Percentiles rank a stretch among this genome's conserved stretches.
Evolutionary conservation across 768 basidiomycete genomes (phyloP).

Genomic region (Terana coerulea): DNA sequence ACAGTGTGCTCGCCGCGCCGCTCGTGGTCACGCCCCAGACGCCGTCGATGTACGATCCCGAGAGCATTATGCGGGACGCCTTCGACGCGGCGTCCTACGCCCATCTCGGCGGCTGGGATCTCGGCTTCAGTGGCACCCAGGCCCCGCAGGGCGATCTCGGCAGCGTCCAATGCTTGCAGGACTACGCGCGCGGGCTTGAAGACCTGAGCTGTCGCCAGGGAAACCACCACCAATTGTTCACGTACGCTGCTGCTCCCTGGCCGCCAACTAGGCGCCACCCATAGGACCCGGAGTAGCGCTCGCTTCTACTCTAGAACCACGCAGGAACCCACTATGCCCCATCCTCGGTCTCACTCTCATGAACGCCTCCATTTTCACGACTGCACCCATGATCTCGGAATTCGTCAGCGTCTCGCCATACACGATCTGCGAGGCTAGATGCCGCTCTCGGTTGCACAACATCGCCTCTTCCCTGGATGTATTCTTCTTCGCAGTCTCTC

Average conservation of each 20-base stretch:
- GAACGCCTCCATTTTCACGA: too few species aligned
- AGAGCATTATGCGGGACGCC: slow-evolving; percentile 21
- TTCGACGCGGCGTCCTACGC: slow-evolving; percentile 23
- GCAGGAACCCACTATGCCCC: slow-evolving; percentile 1
- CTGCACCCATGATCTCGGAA: too few species aligned
- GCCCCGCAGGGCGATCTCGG: slow-evolving; percentile 6
- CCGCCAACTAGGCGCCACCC: neutral
- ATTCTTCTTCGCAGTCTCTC: too few species aligned
- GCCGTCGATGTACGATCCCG: slow-evolving; percentile 15
- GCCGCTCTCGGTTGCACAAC: slow-evolving; percentile 13
- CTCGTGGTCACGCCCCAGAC: slow-evolving; percentile 14
- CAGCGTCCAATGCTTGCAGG: slow-evolving; percentile 8
- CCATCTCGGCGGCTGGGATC: slow-evolving; percentile 14
- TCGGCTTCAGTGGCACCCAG: slow-evolving; percentile 5
- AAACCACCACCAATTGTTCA: slow-evolving; percentile 15
- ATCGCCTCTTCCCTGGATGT: neutral
- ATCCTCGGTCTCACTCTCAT: neutral
- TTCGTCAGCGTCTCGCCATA: neutral
- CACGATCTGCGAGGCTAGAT: neutral
- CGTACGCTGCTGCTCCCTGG: neutral
- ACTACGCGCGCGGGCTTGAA: slow-evolving; percentile 12
- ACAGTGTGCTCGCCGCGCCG: slow-evolving; percentile 6
- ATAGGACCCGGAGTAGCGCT: neutral
- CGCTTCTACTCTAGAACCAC: neutral
- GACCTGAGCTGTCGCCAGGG: slow-evolving; percentile 18